Percentiles rank a stretch among this genome's conserved stretches.
These are phyloP conservation scores for Trametes polyzona DNA, from an alignment of 1,284 basidiomycete species.

Conservation along the genomic window DNA sequence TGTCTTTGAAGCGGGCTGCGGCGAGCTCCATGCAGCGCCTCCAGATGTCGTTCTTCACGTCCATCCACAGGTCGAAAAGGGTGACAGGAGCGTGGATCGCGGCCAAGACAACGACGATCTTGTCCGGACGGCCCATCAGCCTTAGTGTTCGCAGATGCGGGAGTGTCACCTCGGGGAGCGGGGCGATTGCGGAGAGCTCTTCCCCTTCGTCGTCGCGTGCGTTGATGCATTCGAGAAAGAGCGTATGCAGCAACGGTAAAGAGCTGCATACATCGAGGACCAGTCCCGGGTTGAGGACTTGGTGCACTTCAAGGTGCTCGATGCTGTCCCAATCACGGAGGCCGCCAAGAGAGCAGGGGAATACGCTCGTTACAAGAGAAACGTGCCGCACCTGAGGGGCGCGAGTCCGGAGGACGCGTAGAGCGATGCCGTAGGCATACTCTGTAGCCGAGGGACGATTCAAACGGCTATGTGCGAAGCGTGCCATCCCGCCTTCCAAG, in stretches of 20 bases:
- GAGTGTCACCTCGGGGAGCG: not conserved
- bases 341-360: not conserved
- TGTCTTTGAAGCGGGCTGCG: not conserved
- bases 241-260: not conserved
- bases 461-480: not conserved
- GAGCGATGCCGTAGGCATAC: slow-evolving; percentile 4
- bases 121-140: not conserved
- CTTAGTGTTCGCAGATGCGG: not conserved
- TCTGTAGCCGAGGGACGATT: not conserved
- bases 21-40: not conserved
- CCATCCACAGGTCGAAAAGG: not conserved
- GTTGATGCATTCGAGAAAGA: not conserved
- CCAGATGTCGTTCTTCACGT: not conserved
- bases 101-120: not conserved
- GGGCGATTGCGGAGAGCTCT: not conserved
- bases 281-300: not conserved
- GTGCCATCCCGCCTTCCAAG: not conserved
- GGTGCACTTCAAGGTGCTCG: not conserved
- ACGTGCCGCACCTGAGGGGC: not conserved
- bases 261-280: not conserved
- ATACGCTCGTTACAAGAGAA: not conserved
- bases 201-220: not conserved
- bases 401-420: not conserved
- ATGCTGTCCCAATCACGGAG: not conserved
- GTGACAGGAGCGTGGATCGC: not conserved